Conservation (phyloP, 306 rosid genomes). For the Comarum palustre region DNA sequence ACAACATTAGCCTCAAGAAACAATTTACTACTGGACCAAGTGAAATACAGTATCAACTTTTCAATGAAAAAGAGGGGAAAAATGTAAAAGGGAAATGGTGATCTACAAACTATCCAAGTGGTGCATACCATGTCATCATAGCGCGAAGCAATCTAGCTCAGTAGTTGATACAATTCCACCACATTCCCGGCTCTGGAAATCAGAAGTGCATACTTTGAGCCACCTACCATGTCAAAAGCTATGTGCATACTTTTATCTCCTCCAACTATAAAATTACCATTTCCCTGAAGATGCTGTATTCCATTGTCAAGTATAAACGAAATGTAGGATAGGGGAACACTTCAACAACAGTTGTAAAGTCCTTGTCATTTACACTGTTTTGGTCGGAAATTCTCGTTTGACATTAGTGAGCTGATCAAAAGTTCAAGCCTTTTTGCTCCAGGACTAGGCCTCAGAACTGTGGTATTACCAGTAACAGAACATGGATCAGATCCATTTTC, state of each 20-base stretch:
- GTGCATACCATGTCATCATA: slow-evolving; percentile 42
- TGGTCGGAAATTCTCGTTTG: slow-evolving; percentile 66
- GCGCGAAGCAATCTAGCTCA: slow-evolving; percentile 26
- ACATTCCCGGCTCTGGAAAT: slow-evolving; percentile 29
- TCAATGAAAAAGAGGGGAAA: neutral
- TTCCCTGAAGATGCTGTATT: slow-evolving; percentile 35
- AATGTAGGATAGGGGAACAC: slow-evolving; percentile 29
- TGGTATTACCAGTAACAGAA: slow-evolving; percentile 44
- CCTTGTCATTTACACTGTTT: slow-evolving; percentile 73
- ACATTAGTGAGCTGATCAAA: slow-evolving; percentile 63
- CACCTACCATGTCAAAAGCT: slow-evolving; percentile 15
- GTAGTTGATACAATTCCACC: slow-evolving; percentile 28
- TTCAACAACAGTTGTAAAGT: slow-evolving; percentile 20
- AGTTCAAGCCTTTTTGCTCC: slow-evolving; percentile 79
- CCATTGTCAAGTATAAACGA: slow-evolving; percentile 34
- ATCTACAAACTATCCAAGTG: slow-evolving; percentile 32
- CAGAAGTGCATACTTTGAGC: slow-evolving; percentile 34
- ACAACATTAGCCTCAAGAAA: slow-evolving; percentile 14
- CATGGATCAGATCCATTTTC: slow-evolving; percentile 90
- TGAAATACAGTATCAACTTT: slow-evolving; percentile 9
- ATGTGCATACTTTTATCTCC: slow-evolving; percentile 33
- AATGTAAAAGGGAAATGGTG: slow-evolving; percentile 18
- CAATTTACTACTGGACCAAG: slow-evolving; percentile 21
- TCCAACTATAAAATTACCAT: slow-evolving; percentile 23
- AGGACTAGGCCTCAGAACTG: slow-evolving; percentile 66